Evolutionary conservation across 2,329 filamentous ascomycete species (phyloP).

Genomic region (Aspergillus spinulosporus): DNA sequence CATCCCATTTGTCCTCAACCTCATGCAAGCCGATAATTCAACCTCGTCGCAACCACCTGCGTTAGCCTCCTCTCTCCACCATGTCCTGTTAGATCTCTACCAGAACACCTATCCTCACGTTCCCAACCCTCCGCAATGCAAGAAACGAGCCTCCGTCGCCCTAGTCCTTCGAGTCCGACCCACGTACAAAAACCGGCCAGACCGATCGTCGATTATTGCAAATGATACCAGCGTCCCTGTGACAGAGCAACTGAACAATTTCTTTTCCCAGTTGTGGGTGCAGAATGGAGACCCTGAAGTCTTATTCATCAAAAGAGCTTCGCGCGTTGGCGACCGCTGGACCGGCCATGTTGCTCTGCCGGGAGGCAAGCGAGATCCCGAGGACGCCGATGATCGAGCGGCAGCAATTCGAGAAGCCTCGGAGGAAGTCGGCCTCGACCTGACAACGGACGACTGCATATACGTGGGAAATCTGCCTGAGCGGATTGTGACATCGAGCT

Average conservation of each 20-base stretch:
- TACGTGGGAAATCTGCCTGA: conserved; percentile 65
- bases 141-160: conserved; percentile 66
- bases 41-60: conserved; percentile 9
- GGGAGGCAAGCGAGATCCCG: conserved; percentile 65
- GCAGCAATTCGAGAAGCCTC: conserved; percentile 64
- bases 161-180: conserved; percentile 64
- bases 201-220: conserved; percentile 22
- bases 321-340: conserved; percentile 66
- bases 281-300: conserved; percentile 65
- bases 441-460: conserved; percentile 51
- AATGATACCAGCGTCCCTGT: conserved; percentile 27
- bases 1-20: background rate
- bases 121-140: conserved; percentile 49
- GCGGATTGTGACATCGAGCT: conserved; percentile 64
- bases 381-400: conserved; percentile 62
- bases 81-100: conserved; percentile 35
- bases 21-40: background rate
- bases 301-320: conserved; percentile 69
- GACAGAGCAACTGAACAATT: conserved; percentile 52
- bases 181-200: conserved; percentile 56
- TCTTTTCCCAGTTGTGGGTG: conserved; percentile 67
- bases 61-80: conserved; percentile 32
- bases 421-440: conserved; percentile 67
- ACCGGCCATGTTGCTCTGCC: conserved; percentile 68
- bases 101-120: conserved; percentile 45